Conservation (phyloP, 306 rosid genomes). For the Acmispon strigosus region DNA sequence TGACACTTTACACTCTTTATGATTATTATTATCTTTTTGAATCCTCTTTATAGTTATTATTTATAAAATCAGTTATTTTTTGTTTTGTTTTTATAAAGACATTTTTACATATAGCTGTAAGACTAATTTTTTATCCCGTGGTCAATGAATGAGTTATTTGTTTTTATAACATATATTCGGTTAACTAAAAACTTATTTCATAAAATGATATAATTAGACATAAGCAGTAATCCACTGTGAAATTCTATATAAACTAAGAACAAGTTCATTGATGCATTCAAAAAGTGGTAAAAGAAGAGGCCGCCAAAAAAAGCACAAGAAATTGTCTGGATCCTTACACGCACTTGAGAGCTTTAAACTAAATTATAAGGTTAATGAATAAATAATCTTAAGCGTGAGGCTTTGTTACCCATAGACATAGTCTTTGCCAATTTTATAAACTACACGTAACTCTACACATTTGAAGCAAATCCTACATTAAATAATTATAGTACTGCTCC, state of each 20-base stretch:
- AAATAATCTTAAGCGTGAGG: conserved; percentile 22
- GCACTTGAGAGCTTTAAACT: conserved; percentile 25
- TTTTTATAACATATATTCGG: too few species aligned
- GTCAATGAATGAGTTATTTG: too few species aligned
- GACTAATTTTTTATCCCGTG: too few species aligned
- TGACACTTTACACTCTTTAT: too few species aligned
- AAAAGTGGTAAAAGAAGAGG: conserved; percentile 18
- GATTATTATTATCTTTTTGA: too few species aligned
- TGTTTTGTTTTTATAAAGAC: too few species aligned
- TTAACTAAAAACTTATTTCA: too few species aligned
- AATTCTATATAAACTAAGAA: background rate
- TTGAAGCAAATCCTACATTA: conserved; percentile 14
- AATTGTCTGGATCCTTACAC: conserved; percentile 32
- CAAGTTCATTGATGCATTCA: background rate
- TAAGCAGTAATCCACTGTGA: background rate
- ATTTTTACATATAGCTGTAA: too few species aligned
- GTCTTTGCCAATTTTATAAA: conserved; percentile 27
- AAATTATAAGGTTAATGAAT: background rate
- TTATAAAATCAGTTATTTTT: too few species aligned
- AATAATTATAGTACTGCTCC: conserved; percentile 14
- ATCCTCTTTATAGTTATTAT: too few species aligned
- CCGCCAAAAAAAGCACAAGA: conserved; percentile 25
- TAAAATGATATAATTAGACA: background rate
- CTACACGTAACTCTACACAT: conserved; percentile 51
- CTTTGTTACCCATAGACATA: conserved; percentile 35